Evolutionary conservation across 768 basidiomycete species (phyloP), one percentile per base, ranked within the genome.

Genomic region (Boletellus sp.): DNA sequence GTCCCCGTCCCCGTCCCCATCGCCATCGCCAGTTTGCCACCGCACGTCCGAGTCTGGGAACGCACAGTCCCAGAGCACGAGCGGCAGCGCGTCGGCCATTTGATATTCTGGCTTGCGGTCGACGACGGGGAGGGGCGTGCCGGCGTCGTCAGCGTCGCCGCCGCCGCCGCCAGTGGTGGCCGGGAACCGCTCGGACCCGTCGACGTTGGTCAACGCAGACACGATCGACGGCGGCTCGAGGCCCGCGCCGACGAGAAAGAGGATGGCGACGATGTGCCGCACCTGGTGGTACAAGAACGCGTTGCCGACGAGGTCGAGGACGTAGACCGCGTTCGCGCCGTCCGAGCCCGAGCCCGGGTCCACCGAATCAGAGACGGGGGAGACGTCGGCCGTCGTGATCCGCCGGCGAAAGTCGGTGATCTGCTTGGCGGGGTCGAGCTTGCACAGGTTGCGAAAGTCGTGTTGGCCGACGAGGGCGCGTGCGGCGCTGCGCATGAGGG

Each of bases 261-360:
- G 76, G 43, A 95, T 66, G 2, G 89, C 90, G 80, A 96, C 87
- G 70, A 96, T 94, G 59, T 94, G 92, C 33, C 94, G 80, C 13
- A 96, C 94, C 74, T 96, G 94, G 69, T 98, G 92, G 69, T 94
- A 97, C 36, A 98, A 74, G 64, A 95, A 96, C 1, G 93, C 94
- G 1, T 76, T 84, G 0, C 94, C 94, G 20, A 86, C 71, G 34
- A 97, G 82, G 67, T 98, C 87, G 49, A 96, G 75, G 31, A 93
- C 89, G 56, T 83, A 82, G 26, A 68, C 6, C 1, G 51, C 48
- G n/a, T 58, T 63, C 80, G 72, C 28, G 60, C 70, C 35, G n/a
- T n/a, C n/a, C 55, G 57, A 4, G 48, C 66, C 22, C 3, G 24
- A 34, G 24, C 24, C 4, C 56, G 57, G 4, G 49, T 66, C 22